Evolutionary conservation across 2,329 filamentous ascomycete species (phyloP).

Genomic region (Pleomassaria siparia): DNA sequence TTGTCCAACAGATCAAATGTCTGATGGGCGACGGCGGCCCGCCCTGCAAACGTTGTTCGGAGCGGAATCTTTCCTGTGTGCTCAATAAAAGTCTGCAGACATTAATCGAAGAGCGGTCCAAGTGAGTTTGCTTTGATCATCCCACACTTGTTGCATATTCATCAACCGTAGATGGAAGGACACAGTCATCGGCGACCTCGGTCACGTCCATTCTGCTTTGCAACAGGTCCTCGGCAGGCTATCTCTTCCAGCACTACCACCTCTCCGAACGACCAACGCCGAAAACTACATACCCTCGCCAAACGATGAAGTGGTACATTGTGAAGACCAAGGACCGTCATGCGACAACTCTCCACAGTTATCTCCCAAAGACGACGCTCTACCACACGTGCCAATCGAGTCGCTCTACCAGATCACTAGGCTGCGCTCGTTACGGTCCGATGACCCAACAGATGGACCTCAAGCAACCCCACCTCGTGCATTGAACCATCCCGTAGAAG

Average conservation of each 20-base stretch:
- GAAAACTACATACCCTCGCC: conserved; percentile 19
- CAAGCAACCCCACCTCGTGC: conserved; percentile 8
- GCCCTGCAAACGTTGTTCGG: conserved; percentile 53
- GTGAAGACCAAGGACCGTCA: conserved; percentile 35
- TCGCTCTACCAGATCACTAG: conserved; percentile 54
- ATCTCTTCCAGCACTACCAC: conserved; percentile 40
- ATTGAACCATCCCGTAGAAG: conserved; percentile 28
- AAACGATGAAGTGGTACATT: conserved; percentile 39
- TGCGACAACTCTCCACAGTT: conserved; percentile 34
- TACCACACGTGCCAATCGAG: conserved; percentile 45
- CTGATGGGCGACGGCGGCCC: conserved; percentile 54
- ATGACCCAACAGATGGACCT: conserved; percentile 45
- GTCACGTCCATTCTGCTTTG: conserved; percentile 35
- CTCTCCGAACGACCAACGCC: conserved; percentile 30
- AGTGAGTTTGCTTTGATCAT: conserved; percentile 20
- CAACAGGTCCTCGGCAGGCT: conserved; percentile 47
- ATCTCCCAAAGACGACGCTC: conserved; percentile 28
- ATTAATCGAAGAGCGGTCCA: conserved; percentile 49
- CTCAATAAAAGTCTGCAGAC: conserved; percentile 56
- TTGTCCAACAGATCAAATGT: conserved; percentile 48
- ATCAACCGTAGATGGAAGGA: conserved; percentile 24
- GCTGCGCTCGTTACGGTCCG: conserved; percentile 33
- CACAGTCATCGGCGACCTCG: conserved; percentile 28
- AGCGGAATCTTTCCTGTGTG: conserved; percentile 53
- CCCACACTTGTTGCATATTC: not conserved